Base-by-base conservation (phyloP, 768 basidiomycete genomes). In the Leccinum arenicola region DNA sequence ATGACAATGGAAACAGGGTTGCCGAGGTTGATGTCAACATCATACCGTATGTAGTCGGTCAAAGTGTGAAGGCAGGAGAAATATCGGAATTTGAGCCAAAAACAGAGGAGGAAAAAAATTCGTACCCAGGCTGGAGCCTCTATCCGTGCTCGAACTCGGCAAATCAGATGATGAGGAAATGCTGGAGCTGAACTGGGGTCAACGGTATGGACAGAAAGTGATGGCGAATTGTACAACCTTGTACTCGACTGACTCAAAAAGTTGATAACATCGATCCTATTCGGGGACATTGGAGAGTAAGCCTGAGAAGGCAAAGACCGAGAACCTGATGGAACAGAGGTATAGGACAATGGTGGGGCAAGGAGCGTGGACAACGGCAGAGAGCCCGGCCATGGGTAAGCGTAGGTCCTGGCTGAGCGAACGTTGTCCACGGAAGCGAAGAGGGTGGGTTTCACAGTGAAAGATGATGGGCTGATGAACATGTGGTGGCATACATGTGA, bases 401-500 rank as follows among this genome's bases (percentile, higher is more conserved):
- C 55, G 36, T 14, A 36, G 15, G 36, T 36, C 50, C 43, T 63
- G 56, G 52, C 54, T 50, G 58, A 61, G 38, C 12, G 27, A 21
- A 31, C 11, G 50, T 23, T 62, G 59, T 36, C 59, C 51, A 51
- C 47, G 58, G 58, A 43, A 60, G 62, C 27, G 49, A 51, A 47
- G 55, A 48, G 4, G 15, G 55, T 63, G 59, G 62, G 19, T 58
- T 35, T 71, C 61, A 68, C 52, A 57, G 61, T 10, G 51, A 53
- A 50, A 58, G 61, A 63, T 61, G 70, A 60, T 50, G 64, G 52
- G 47, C 36, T 52, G 63, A 66, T 61, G 70, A 58, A 64, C 70
- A 71, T 70, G 70, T 60, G 70, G 70, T 59, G 25, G 56, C 19
- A 52, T 66, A 70, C 68, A 71, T 71, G 70, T 69, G 62, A 58